Percentiles rank a stretch among this genome's conserved stretches.
phyloP scores from a whole-genome alignment of 73 alveolate species.

The Paramecium primaurelia region DNA sequence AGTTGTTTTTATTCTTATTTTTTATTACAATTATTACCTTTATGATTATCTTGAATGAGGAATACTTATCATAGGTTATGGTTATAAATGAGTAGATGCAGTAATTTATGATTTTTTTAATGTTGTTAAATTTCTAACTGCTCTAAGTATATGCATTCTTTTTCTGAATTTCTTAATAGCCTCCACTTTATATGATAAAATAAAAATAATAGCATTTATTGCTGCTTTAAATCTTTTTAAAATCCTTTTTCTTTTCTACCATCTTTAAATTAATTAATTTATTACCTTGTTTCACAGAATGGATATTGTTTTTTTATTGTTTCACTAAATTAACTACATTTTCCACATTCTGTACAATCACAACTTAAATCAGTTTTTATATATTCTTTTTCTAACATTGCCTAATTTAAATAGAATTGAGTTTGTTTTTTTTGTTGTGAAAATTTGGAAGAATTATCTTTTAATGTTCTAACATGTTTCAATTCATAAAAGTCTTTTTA shows the following conservation, averaged over 20 bases:
- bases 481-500: not conserved
- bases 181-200: not conserved
- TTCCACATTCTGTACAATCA: conserved; percentile 30
- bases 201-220: not conserved
- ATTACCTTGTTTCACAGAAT: not conserved
- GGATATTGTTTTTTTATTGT: conserved; percentile 11
- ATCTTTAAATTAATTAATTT: not conserved
- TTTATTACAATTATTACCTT: not conserved
- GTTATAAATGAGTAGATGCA: not conserved
- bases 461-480: conserved; percentile 3
- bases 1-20: not conserved
- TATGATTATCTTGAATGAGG: not conserved
- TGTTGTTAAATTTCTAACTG: not conserved
- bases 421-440: not conserved
- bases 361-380: not conserved
- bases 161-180: not conserved
- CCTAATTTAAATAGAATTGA: not conserved
- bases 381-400: not conserved
- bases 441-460: not conserved
- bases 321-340: not conserved
- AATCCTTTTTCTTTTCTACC: not conserved
- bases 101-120: not conserved
- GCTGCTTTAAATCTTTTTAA: conserved; percentile 24
- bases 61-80: not conserved
- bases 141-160: not conserved